Base-by-base conservation (phyloP, 257 asterid genomes). In the Solanum sejunctum region DNA sequence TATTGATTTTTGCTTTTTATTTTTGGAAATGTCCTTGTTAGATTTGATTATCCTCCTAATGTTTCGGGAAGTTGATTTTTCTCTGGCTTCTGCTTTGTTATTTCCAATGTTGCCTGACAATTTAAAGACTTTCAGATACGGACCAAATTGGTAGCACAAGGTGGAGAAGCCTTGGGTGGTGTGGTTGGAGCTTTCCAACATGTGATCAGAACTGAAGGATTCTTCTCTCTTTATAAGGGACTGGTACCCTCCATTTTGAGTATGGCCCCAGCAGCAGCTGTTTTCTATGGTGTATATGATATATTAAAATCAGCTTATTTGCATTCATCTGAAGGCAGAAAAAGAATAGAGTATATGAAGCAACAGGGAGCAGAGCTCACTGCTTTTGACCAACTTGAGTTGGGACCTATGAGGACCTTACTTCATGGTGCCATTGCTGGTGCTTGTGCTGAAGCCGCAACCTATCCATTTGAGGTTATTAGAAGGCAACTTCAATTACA, bases 181-280 rank as follows among this genome's bases (percentile, higher is more conserved):
- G 95, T 96, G 58, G 91, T 93, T 84, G 98, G 98, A 87, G 99
- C 97, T 85, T 96, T 95, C 86, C 94, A 83, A 32, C 95, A 95
- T 83, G 93, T 95, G 94, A 92, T 95, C 87, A 91, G 84, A 80
- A 93, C 97, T 52, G 99, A 96, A 92, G 98, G 99, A 67, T 91
- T 93, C 91, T 89, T 95, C 85, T 95, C 99, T 82, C 97, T 96
- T 81, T 96, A 96, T 90, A 95, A 95, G 91, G 99, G 99, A 81
- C 86, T 96, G 63, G 93, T 91, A 84, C 98, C 98, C 77, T 96
- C 98, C 39, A 95, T 96, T 88, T 89, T 96, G 79, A 95, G 99
- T 91, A 96, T 96, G 99, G 99, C 98, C 32, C 99, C 99, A 84
- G 92, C 98, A 49, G 99, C 98, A 75, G 99, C 99, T 41, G 98